These are phyloP conservation scores for Aegilops umbellulata DNA, from an alignment of 176 grass and related monocot species.

Conservation along the genomic window DNA sequence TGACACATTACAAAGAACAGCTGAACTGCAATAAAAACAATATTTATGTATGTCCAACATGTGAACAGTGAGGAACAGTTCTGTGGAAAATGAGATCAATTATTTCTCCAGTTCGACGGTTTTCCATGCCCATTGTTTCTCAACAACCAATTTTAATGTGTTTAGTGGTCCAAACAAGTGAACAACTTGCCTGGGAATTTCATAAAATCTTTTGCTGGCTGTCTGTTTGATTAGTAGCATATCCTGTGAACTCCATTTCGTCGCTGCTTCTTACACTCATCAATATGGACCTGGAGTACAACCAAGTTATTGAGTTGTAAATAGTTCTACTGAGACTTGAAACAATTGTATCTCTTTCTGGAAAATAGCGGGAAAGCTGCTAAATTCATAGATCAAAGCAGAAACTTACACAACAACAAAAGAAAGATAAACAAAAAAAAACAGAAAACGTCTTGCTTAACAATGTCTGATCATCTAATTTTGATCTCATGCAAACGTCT, in stretches of 20 bases:
- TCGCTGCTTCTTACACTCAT: not conserved
- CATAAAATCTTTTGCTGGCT: not conserved
- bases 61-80: too few species aligned
- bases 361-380: not conserved
- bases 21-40: too few species aligned
- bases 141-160: not conserved
- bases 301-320: not conserved
- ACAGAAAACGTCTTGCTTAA: not conserved
- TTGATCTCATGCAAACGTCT: not conserved
- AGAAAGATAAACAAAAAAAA: not conserved
- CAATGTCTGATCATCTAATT: not conserved
- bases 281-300: not conserved
- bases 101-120: too few species aligned
- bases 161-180: not conserved
- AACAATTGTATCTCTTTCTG: not conserved
- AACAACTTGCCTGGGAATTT: constrained; percentile 26
- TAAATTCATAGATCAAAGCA: not conserved
- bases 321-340: not conserved
- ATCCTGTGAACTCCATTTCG: constrained; percentile 1
- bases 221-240: constrained; percentile 8
- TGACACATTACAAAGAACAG: too few species aligned
- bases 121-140: not conserved
- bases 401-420: not conserved
- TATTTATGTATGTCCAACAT: too few species aligned
- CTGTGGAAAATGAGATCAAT: too few species aligned